phyloP scores from a whole-genome alignment of 2,329 filamentous ascomycete species.

The Aspergillus unguis region DNA sequence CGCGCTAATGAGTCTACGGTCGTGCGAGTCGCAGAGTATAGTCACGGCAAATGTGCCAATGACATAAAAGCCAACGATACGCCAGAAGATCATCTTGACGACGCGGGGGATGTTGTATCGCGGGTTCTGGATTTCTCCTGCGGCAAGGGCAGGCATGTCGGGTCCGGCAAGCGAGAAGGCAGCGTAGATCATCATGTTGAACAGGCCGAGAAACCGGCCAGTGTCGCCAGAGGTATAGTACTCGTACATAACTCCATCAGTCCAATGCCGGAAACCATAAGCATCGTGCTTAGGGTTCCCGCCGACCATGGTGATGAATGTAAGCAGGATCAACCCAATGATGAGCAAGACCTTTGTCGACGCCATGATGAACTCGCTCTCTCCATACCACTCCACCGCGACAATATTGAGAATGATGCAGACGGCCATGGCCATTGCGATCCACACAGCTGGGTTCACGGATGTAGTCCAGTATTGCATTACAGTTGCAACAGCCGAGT shows the following conservation, averaged over 20 bases:
- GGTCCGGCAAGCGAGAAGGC: constrained; percentile 63
- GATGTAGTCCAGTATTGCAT: constrained; percentile 46
- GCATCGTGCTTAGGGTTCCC: constrained; percentile 68
- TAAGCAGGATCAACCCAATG: constrained; percentile 66
- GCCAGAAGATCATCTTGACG: constrained; percentile 72
- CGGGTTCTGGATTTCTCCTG: constrained; percentile 67
- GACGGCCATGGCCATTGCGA: constrained; percentile 41
- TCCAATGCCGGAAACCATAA: constrained; percentile 68
- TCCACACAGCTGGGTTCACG: constrained; percentile 43
- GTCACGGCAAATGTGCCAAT: constrained; percentile 67
- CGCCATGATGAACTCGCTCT: constrained; percentile 69
- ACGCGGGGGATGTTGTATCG: constrained; percentile 67
- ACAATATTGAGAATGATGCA: constrained; percentile 62
- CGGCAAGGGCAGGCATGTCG: constrained; percentile 58
- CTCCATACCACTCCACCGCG: constrained; percentile 68
- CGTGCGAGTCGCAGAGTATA: constrained; percentile 64
- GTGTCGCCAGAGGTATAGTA: constrained; percentile 61
- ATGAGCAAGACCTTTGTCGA: constrained; percentile 68
- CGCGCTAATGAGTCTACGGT: constrained; percentile 57
- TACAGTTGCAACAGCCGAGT: constrained; percentile 44
- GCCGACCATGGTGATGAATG: constrained; percentile 76
- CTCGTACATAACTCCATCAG: constrained; percentile 61
- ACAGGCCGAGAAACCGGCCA: constrained; percentile 68
- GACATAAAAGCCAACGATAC: constrained; percentile 72
- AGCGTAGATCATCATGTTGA: constrained; percentile 67